Conservation (phyloP, 176 grass and related monocot genomes). For the Phragmites australis region DNA sequence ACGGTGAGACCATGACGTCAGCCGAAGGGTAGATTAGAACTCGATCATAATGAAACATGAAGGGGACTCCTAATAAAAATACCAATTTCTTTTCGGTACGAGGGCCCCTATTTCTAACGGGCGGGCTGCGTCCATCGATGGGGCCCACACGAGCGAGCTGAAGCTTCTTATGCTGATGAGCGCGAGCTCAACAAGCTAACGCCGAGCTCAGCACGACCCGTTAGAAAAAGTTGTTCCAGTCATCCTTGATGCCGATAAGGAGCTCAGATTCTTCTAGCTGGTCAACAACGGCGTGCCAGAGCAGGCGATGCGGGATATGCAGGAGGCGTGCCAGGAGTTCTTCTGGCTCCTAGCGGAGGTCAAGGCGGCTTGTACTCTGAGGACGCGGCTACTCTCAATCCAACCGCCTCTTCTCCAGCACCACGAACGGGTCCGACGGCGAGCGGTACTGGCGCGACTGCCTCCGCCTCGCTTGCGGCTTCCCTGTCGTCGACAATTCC, state of each 20-base stretch:
- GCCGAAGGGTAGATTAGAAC: too few species aligned
- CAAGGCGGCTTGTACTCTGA: constrained; percentile 59
- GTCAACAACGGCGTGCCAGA: constrained; percentile 63
- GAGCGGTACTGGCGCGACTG: constrained; percentile 66
- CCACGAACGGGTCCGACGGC: constrained; percentile 36
- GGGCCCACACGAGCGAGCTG: too few species aligned
- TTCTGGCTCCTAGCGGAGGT: constrained; percentile 48
- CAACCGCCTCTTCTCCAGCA: constrained; percentile 64
- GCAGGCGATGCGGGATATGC: constrained; percentile 51
- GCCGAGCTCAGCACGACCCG: too few species aligned
- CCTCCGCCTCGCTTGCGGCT: constrained; percentile 60
- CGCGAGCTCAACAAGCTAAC: too few species aligned
- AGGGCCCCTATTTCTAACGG: too few species aligned
- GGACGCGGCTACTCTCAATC: constrained; percentile 41
- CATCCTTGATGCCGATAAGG: constrained; percentile 52
- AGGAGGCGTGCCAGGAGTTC: constrained; percentile 46
- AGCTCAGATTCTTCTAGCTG: constrained; percentile 83
- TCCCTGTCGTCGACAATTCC: constrained; percentile 34
- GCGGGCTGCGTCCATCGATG: too few species aligned
- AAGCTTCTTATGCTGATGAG: too few species aligned
- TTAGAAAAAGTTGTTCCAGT: constrained; percentile 36
- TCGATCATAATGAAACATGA: too few species aligned
- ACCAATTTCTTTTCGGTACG: too few species aligned
- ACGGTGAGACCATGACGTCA: too few species aligned
- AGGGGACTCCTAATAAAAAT: too few species aligned